Evolutionary conservation across 305 asterid species (phyloP), one percentile per base, ranked within the genome.

Genomic region (Withania somnifera): DNA sequence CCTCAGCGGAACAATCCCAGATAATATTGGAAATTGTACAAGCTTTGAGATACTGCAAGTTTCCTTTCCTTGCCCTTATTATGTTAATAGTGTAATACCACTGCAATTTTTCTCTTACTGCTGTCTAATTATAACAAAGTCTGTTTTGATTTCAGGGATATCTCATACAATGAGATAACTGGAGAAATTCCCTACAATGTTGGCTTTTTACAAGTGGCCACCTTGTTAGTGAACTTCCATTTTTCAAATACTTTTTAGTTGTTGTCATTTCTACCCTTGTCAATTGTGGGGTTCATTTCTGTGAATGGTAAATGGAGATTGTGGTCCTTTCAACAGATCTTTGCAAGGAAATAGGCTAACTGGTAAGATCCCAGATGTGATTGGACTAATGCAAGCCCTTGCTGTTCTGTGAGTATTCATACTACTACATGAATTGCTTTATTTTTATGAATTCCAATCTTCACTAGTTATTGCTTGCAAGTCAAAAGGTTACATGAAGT

Each of bases 161-260:
- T 97, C 73, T 95, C 99, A 0, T 97, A 93, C 86, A 97, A 97
- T 86, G 96, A 91, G 87, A 91, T 97, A 51, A 89, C 92, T 13
- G 99, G 99, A 45, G 97, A 92, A 90, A 97, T 97, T 76, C 99
- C 99, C n/a, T 97, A 90, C 91, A 97, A 97, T 81, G 90, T 97
- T 13, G 99, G 99, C 2, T 97, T 97, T 84, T 79, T 97, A 22
- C 99, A 97, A 91, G 99, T 97, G 53, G 99, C 99, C 13, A 97
- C 99, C 32, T 84, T 97, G 99, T 97, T 88, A 88, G 99, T 93
- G 42, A 47, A 26, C 20, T 75, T 75, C 53, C 38, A 34, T n/a
- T 10, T 61, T 28, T 40, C 34, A 61, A 34, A 8, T 40, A 22
- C n/a, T 24, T 17, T 36, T 1, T 50, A 28, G 11, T 22, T 64